Percentiles rank a stretch among this genome's conserved stretches.
Conservation (phyloP, 2,329 filamentous ascomycete genomes). For the Hypoxylon sp. region DNA sequence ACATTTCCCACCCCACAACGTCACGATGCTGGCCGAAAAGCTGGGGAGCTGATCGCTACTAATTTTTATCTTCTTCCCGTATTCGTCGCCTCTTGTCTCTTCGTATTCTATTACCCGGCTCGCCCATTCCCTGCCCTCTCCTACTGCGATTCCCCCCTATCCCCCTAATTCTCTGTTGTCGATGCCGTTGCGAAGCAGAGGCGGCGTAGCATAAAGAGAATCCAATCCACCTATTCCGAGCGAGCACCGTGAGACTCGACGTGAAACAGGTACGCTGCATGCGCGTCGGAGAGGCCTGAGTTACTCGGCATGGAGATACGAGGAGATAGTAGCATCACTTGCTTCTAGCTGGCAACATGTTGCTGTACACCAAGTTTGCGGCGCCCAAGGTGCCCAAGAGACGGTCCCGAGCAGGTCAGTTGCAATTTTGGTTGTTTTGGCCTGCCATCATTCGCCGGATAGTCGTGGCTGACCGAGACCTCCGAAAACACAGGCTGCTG, state of each 20-base stretch:
- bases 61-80: constrained; percentile 14
- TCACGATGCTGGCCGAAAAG: constrained; percentile 30
- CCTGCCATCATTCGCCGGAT: constrained; percentile 11
- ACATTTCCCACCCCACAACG: constrained; percentile 30
- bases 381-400: constrained; percentile 66
- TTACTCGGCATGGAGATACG: constrained; percentile 14
- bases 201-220: background rate
- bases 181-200: constrained; percentile 1
- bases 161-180: background rate
- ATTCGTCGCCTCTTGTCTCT: background rate
- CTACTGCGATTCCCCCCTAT: background rate
- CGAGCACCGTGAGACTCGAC: constrained; percentile 15
- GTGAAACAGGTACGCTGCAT: constrained; percentile 14
- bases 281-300: constrained; percentile 3
- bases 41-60: constrained; percentile 16
- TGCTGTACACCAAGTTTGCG: constrained; percentile 66
- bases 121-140: background rate
- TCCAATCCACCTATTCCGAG: constrained; percentile 13
- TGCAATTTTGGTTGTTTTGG: background rate
- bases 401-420: constrained; percentile 66
- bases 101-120: constrained; percentile 7
- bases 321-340: constrained; percentile 27
- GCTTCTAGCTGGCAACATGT: constrained; percentile 51
- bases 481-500: constrained; percentile 54
- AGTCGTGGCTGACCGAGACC: constrained; percentile 38